phyloP scores from a whole-genome alignment of 108 stramenopile species.

The Nitzschia sp. region DNA sequence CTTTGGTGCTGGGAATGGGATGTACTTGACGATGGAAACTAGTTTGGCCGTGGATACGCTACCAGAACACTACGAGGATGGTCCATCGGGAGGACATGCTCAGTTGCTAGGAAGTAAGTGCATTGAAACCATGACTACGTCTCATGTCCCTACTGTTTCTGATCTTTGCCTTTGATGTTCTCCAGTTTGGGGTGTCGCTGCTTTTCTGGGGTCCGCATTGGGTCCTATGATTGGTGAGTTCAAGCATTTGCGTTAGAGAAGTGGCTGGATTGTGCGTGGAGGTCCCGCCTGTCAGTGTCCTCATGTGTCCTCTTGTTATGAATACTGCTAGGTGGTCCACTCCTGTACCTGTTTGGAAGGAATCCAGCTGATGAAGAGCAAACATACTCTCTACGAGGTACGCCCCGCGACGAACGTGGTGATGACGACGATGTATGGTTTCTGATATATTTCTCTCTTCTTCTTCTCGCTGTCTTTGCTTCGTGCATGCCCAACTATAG shows the following conservation, averaged over 20 bases:
- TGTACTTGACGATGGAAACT: constrained; percentile 74
- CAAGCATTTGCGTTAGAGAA: no score
- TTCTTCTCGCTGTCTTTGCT: no score
- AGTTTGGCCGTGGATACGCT: constrained; percentile 62
- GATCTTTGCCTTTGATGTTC: neutral
- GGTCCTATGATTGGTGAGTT: constrained; percentile 58
- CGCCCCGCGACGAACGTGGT: neutral
- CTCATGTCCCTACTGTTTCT: neutral
- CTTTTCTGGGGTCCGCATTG: constrained; percentile 55
- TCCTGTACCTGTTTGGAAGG: constrained; percentile 17
- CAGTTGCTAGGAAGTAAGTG: constrained; percentile 50
- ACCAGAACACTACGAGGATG: constrained; percentile 34
- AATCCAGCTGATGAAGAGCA: neutral
- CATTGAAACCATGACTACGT: neutral
- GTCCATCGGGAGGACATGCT: constrained; percentile 37
- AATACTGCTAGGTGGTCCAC: constrained; percentile 11
- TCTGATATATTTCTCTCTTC: no score
- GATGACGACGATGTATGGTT: neutral
- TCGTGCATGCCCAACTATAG: neutral
- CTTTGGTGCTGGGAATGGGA: constrained; percentile 63
- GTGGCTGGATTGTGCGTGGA: no score
- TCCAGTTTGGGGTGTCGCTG: constrained; percentile 65
- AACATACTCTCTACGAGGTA: constrained; percentile 10
- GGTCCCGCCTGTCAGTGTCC: no score
- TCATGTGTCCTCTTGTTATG: neutral